A percentile compares a stretch with the other conserved stretches of the same genome.
These are phyloP conservation scores for Solanum peruvianum DNA, from an alignment of 257 asterid species.

Conservation along the genomic window DNA sequence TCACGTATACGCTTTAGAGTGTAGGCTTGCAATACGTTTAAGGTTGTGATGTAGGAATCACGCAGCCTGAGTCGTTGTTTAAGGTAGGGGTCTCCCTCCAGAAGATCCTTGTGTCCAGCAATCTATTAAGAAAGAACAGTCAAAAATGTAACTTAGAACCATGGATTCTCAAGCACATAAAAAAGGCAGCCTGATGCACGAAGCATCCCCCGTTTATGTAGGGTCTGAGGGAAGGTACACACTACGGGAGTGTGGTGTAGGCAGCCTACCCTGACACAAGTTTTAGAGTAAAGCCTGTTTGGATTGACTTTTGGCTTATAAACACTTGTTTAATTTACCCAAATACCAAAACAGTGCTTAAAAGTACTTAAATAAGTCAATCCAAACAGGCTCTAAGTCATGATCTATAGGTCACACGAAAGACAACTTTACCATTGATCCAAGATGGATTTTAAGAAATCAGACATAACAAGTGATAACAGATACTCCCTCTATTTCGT, in stretches of 20 bases:
- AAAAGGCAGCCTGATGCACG: not conserved
- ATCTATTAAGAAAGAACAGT: constrained; percentile 12
- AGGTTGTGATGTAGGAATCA: constrained; percentile 35
- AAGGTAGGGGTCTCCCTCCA: constrained; percentile 44
- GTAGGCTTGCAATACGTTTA: constrained; percentile 35
- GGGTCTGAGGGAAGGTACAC: not conserved
- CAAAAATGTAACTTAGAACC: not conserved
- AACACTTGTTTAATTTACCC: not conserved
- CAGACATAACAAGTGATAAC: not conserved
- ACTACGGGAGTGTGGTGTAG: not conserved
- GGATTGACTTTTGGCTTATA: not conserved
- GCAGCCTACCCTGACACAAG: not conserved
- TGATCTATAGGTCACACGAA: not conserved
- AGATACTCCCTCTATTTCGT: not conserved
- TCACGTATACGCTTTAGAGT: constrained; percentile 38
- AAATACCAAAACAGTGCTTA: not conserved
- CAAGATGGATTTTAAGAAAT: not conserved
- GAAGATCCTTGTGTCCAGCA: constrained; percentile 43
- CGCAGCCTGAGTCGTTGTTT: constrained; percentile 31
- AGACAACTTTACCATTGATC: not conserved
- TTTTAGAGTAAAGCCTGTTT: not conserved
- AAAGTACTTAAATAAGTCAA: not conserved
- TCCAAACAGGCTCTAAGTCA: not conserved
- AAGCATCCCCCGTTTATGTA: not conserved
- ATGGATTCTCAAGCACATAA: not conserved